Base-by-base conservation (phyloP, 1,139 yeast species). In the Zygosaccharomyces pseudobailii region DNA sequence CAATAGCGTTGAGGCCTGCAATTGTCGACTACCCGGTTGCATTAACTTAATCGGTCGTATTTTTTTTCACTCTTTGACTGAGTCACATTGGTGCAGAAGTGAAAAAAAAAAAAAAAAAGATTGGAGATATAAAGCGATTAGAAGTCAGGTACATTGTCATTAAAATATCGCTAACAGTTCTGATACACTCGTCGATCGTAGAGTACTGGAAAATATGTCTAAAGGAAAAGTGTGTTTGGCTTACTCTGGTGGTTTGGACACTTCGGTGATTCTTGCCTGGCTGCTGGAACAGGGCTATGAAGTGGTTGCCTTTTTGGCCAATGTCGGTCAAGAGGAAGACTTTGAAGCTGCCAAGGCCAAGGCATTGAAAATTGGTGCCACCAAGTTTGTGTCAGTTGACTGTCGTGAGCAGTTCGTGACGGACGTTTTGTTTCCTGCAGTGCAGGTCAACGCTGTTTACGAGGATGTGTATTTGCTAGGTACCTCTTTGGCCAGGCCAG, bases 151-250 rank as follows among this genome's bases (percentile, higher is more conserved):
- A 34, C 50, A 46, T 48, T 51, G 52, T 51, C 54, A 52, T 53
- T 51, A 48, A 48, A 50, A 43, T 36, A 46, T 41, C 32, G 35
- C 23, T 7, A 22, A n/a, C 23, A 19, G 8, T 23, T 30, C 33
- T 32, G 24, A 13, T 47, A 45, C 42, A 40, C 41, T 36, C 25
- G 33, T 46, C 45, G 40, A 43, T 45, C 47, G 42, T 37, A 24
- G 9, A 24, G 2, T 2, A 8, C 6, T 6, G 27, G 36, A 6
- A 6, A 51, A 43, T 63, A 88, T 89, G 96, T 84, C 95, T 51
- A 90, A 90, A 74, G 97, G 97, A 70, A 90, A 90, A 75, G 97
- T 90, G 73, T 90, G 97, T 80, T 83, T 92, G 71, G 98, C 98
- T 48, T 92, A 92, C 76, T 92, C 97, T 48, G 98, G 98, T 65